Percentiles rank a stretch among this genome's conserved stretches.
Evolutionary conservation across 495 filamentous ascomycete genomes (phyloP).

Genomic region (Talaromyces adpressus): DNA sequence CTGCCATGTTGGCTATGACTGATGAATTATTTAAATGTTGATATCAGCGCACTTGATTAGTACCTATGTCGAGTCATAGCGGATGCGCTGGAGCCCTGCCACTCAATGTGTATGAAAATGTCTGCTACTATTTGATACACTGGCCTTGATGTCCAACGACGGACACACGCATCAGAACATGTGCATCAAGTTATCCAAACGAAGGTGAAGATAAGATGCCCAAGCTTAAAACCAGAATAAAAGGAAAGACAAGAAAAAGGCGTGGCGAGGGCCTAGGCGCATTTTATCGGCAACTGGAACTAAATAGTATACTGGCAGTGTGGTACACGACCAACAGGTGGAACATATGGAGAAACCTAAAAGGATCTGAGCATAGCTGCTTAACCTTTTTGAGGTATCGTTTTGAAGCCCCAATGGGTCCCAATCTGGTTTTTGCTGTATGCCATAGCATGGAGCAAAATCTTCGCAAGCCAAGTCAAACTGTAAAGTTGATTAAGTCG

Average conservation of each 20-base stretch:
- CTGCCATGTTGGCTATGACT: background rate
- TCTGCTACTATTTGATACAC: background rate
- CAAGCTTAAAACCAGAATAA: background rate
- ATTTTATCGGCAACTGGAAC: constrained; percentile 6
- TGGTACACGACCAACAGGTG: background rate
- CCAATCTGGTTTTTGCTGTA: background rate
- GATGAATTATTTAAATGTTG: background rate
- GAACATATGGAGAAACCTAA: background rate
- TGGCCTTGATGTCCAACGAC: background rate
- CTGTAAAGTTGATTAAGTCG: background rate
- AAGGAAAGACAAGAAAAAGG: background rate
- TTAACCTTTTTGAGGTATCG: background rate
- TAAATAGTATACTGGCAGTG: too few species aligned
- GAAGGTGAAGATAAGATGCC: background rate
- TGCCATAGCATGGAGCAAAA: background rate
- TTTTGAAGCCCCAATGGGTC: background rate
- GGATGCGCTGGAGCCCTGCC: background rate
- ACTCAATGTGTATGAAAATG: background rate
- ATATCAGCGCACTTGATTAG: background rate
- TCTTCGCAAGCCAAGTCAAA: background rate
- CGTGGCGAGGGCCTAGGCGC: background rate
- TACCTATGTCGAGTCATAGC: background rate
- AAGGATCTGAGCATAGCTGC: background rate
- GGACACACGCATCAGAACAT: background rate
- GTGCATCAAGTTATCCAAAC: background rate